These are phyloP conservation scores for Pugionium cornutum DNA, from an alignment of 345 rosid species.

Conservation along the genomic window DNA sequence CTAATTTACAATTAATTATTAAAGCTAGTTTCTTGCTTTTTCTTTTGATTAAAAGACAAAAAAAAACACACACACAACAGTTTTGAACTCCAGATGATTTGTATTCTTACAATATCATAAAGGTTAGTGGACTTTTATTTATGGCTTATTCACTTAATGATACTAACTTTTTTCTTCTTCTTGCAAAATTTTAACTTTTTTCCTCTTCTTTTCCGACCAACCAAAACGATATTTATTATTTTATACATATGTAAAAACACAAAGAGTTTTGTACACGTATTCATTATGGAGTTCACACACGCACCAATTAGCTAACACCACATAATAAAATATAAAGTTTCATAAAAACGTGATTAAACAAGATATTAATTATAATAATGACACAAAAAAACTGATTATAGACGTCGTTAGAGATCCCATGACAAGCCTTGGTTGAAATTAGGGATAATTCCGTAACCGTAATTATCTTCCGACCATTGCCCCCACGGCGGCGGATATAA, in stretches of 20 bases:
- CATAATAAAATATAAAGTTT: slow-evolving; percentile 6
- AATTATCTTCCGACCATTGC: slow-evolving; percentile 45
- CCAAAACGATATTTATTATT: slow-evolving; percentile 14
- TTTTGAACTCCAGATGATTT: slow-evolving; percentile 25
- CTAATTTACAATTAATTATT: slow-evolving; percentile 11
- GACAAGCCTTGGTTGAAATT: slow-evolving; percentile 22
- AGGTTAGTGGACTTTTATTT: slow-evolving; percentile 31
- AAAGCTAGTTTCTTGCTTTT: not conserved
- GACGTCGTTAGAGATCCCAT: slow-evolving; percentile 33
- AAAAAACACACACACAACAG: not conserved
- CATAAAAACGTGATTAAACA: slow-evolving; percentile 22
- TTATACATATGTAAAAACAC: slow-evolving; percentile 6
- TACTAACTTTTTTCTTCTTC: slow-evolving; percentile 2
- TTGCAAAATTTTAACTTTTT: slow-evolving; percentile 1
- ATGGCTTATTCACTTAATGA: slow-evolving; percentile 21
- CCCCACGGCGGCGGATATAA: slow-evolving; percentile 51
- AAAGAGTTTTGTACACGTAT: slow-evolving; percentile 40
- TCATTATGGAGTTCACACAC: slow-evolving; percentile 33
- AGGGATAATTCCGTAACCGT: slow-evolving; percentile 33
- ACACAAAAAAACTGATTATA: slow-evolving; percentile 10
- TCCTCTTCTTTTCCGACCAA: slow-evolving; percentile 40
- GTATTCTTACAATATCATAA: slow-evolving; percentile 9
- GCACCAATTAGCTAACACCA: slow-evolving; percentile 23
- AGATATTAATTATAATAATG: slow-evolving; percentile 5
- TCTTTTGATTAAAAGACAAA: not conserved